Evolutionary conservation across 2,329 filamentous ascomycete genomes (phyloP), one percentile per base, ranked within the genome.

Genomic region (Aspergillus fructus): DNA sequence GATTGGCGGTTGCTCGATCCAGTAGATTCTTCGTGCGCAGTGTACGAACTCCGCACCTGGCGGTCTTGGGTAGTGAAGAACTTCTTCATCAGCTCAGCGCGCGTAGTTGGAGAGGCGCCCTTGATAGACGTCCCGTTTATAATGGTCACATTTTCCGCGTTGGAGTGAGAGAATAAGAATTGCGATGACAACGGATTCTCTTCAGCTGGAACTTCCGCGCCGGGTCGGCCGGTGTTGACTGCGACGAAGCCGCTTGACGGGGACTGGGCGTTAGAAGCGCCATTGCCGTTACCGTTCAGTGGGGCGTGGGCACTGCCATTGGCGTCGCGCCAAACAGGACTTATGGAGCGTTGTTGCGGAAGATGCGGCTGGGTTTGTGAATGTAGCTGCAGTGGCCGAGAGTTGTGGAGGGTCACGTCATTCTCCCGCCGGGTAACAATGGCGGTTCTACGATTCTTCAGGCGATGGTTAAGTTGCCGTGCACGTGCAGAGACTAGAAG

Each of bases 391-490:
- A 55, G 55, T 24, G 66, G 68, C 60, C 68, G 68, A 60, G 67
- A 70, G 8, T 64, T 60, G 52, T 67, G 62, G 17, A 75, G 60
- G 24, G 67, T 66, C 5, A 69, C 63, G 62, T 77, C 74, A 40
- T 73, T 75, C 56, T 84, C 81, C 56, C 87, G 82, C 37, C 89
- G 81, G 55, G 84, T 83, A 48, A 88, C 78, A 61, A 93, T 90
- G n/a, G 87, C 89, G 53, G 84, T 85, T 66, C 86, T 87, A 50
- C 90, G 86, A 49, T 88, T 88, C 68, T 89, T 90, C 49, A 96
- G 77, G 43, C 89, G 85, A 68, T 94, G 91, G 64, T 92, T 93
- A 17, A 96, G 82, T 71, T 93, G 89, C 40, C 90, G 83, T 12
- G 91, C 87, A 62, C 86, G 81, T 47, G 85, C 86, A 61, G 87